phyloP scores from a whole-genome alignment of 2,329 filamentous ascomycete species.

The Apiospora malaysiana region DNA sequence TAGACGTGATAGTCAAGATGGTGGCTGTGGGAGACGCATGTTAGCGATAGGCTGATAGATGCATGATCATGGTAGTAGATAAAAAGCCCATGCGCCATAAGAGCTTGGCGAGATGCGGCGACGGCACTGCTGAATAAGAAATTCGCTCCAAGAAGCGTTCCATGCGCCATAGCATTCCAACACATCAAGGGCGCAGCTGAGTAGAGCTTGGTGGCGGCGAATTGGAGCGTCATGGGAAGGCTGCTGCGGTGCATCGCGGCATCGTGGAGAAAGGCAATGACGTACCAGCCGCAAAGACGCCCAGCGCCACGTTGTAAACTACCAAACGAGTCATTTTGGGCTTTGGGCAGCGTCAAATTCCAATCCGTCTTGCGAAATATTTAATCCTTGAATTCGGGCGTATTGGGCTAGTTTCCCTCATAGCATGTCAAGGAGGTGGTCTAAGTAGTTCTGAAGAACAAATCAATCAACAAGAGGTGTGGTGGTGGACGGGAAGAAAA shows the following conservation, averaged over 20 bases:
- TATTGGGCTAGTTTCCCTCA: background rate
- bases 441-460: background rate
- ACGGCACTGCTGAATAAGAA: background rate
- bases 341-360: background rate
- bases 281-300: conserved; percentile 50
- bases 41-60: conserved; percentile 36
- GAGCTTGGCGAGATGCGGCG: background rate
- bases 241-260: background rate
- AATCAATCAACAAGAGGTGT: background rate
- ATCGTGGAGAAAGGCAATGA: conserved; percentile 31
- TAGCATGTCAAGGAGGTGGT: background rate
- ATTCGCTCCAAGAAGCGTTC: background rate
- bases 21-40: conserved; percentile 58
- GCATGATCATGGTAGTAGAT: background rate
- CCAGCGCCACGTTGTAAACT: conserved; percentile 47
- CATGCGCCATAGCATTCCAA: background rate
- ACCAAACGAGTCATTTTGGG: conserved; percentile 48
- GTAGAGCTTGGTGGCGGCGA: conserved; percentile 19
- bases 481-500: background rate
- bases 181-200: background rate
- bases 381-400: background rate
- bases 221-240: conserved; percentile 24
- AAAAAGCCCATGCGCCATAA: background rate
- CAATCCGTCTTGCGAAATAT: background rate
- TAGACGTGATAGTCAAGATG: conserved; percentile 72